A percentile compares a stretch with the other conserved stretches of the same genome.
Evolutionary conservation across 495 filamentous ascomycete species (phyloP).

Genomic region (Talaromyces proteolyticus): DNA sequence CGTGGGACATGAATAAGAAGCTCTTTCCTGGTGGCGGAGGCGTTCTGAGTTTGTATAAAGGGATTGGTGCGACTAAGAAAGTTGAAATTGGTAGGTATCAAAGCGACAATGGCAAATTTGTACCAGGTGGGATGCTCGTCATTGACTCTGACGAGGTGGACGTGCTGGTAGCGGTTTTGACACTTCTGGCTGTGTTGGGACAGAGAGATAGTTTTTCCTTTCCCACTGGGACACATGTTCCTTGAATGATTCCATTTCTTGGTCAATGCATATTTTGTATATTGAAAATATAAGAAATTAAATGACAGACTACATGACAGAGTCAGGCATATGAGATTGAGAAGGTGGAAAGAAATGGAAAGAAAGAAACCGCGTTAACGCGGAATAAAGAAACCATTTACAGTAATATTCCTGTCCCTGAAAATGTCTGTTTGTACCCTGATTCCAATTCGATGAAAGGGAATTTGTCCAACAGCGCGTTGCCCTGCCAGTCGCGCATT

Average conservation of each 20-base stretch:
- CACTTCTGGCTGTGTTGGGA: slow-evolving; percentile 1
- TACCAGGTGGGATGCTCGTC: not conserved
- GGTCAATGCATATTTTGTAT: too few relatives aligned
- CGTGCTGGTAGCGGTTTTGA: slow-evolving; percentile 5
- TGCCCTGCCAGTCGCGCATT: slow-evolving; percentile 36
- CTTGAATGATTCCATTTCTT: too few relatives aligned
- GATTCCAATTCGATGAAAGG: slow-evolving; percentile 50
- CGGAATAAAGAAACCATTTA: slow-evolving; percentile 36
- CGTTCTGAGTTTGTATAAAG: slow-evolving; percentile 5
- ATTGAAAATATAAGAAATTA: too few relatives aligned
- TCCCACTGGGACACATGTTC: slow-evolving; percentile 3
- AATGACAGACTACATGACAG: too few relatives aligned
- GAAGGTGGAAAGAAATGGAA: not conserved
- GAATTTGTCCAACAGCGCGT: slow-evolving; percentile 44
- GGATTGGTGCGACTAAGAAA: slow-evolving; percentile 1
- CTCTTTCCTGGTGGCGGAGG: slow-evolving; percentile 4
- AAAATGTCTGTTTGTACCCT: slow-evolving; percentile 40
- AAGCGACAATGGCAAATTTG: slow-evolving; percentile 5
- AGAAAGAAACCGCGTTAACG: slow-evolving; percentile 9
- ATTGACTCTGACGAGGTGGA: slow-evolving; percentile 6
- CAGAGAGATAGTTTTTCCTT: slow-evolving; percentile 6
- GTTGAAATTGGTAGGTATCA: slow-evolving; percentile 7
- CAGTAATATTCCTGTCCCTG: slow-evolving; percentile 34
- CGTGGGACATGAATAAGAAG: slow-evolving; percentile 5
- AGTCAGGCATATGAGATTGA: too few relatives aligned